phyloP scores from a whole-genome alignment of 352 stramenopile genomes.

The Globisporangium okanoganense region DNA sequence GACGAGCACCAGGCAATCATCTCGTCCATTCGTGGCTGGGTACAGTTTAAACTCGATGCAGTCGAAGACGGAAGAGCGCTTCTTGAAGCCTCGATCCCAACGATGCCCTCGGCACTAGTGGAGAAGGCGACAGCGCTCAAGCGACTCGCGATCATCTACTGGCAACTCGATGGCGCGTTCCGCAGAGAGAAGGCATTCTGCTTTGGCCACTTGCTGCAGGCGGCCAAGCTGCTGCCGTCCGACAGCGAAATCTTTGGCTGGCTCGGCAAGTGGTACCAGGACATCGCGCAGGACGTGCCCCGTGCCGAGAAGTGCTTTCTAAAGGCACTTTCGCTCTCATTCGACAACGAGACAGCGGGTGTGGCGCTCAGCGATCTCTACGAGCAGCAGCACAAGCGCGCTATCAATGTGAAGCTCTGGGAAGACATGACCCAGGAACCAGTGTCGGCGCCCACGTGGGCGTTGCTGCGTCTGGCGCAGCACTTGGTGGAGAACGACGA shows the following conservation, averaged over 20 bases:
- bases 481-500: slow-evolving; percentile 62
- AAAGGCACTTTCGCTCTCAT: slow-evolving; percentile 66
- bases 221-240: slow-evolving; percentile 63
- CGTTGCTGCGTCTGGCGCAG: slow-evolving; percentile 65
- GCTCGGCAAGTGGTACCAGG: slow-evolving; percentile 76
- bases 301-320: slow-evolving; percentile 85
- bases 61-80: slow-evolving; percentile 28
- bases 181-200: slow-evolving; percentile 57
- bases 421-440: slow-evolving; percentile 51
- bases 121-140: slow-evolving; percentile 46
- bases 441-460: slow-evolving; percentile 67
- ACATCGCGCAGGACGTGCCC: slow-evolving; percentile 50
- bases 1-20: slow-evolving; percentile 21
- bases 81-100: slow-evolving; percentile 32
- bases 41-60: slow-evolving; percentile 40
- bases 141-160: slow-evolving; percentile 76
- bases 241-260: slow-evolving; percentile 69
- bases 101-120: slow-evolving; percentile 15
- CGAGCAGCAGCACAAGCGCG: slow-evolving; percentile 47
- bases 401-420: slow-evolving; percentile 71
- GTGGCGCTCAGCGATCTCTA: slow-evolving; percentile 71
- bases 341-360: slow-evolving; percentile 51
- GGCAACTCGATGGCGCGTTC: slow-evolving; percentile 44
- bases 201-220: slow-evolving; percentile 61
- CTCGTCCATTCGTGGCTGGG: slow-evolving; percentile 42